These are phyloP conservation scores for Senecio squalidus DNA, from an alignment of 140 eudicot species.

Conservation along the genomic window DNA sequence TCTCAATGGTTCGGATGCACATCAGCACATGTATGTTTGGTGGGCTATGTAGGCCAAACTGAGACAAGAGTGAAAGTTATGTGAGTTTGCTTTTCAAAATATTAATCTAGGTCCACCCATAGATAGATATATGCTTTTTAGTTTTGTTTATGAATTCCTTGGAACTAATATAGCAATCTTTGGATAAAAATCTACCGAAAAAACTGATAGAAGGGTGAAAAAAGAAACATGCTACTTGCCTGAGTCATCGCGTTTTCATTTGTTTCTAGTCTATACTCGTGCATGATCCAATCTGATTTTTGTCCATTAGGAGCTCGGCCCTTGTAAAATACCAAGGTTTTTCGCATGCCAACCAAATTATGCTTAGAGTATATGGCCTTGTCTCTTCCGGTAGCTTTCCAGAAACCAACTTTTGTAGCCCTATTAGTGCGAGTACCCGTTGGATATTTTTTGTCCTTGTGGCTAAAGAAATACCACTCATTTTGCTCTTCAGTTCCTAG, in stretches of 20 bases:
- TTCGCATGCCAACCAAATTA: constrained; percentile 77
- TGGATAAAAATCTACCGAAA: too few species aligned
- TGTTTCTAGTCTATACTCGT: constrained; percentile 77
- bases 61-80: too few species aligned
- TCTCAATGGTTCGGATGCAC: too few species aligned
- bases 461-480: constrained; percentile 94
- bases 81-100: too few species aligned
- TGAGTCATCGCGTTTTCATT: constrained; percentile 64
- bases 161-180: too few species aligned
- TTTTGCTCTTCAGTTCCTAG: constrained; percentile 82
- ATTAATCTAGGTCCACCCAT: neutral
- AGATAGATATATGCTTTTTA: neutral
- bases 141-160: neutral
- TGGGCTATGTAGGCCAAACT: too few species aligned
- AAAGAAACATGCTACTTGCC: constrained; percentile 40
- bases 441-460: constrained; percentile 87
- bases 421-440: constrained; percentile 90
- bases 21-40: too few species aligned
- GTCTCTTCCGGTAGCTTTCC: constrained; percentile 97
- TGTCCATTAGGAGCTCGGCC: constrained; percentile 90
- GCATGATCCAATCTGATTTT: constrained; percentile 93
- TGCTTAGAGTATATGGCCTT: constrained; percentile 75
- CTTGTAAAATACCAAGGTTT: constrained; percentile 82
- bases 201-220: neutral
- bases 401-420: constrained; percentile 83